Evolutionary conservation across 2,329 filamentous ascomycete species (phyloP).

Genomic region (Paecilomyces formosus): DNA sequence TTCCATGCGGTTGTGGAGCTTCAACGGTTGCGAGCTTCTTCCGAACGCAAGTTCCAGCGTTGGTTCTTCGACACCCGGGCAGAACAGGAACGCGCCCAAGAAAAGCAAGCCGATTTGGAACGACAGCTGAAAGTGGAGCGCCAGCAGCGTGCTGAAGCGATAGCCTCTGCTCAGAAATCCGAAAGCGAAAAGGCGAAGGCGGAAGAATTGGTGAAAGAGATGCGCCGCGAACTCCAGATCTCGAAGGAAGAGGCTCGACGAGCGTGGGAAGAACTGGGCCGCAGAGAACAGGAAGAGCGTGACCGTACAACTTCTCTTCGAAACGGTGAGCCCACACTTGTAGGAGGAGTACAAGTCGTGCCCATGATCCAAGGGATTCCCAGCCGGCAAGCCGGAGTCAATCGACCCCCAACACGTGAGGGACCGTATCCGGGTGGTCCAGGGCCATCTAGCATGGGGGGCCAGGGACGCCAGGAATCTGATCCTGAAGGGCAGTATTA

Average conservation of each 20-base stretch:
- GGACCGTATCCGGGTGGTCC: conserved; percentile 34
- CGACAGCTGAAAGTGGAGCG: conserved; percentile 67
- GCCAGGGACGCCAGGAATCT: conserved; percentile 17
- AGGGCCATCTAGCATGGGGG: conserved; percentile 20
- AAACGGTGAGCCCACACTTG: conserved; percentile 77
- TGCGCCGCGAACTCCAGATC: conserved; percentile 87
- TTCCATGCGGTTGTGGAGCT: conserved; percentile 97
- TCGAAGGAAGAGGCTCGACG: conserved; percentile 92
- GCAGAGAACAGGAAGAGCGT: conserved; percentile 86
- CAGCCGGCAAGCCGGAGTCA: conserved; percentile 46
- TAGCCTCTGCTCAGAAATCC: conserved; percentile 57
- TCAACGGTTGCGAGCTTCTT: conserved; percentile 86
- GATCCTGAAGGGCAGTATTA: conserved; percentile 41
- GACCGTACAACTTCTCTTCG: conserved; percentile 80
- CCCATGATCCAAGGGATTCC: conserved; percentile 73
- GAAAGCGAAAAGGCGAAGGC: conserved; percentile 62
- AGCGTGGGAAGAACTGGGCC: conserved; percentile 94
- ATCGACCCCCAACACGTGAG: conserved; percentile 40
- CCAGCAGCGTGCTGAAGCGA: conserved; percentile 59
- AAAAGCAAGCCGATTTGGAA: conserved; percentile 75
- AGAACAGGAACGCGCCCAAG: conserved; percentile 78
- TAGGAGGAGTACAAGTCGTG: conserved; percentile 90
- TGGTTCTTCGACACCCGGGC: conserved; percentile 96
- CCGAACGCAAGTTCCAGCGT: conserved; percentile 93
- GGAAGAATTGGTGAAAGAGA: conserved; percentile 75